Percentiles rank a stretch among this genome's conserved stretches.
Conservation (phyloP, 2,329 filamentous ascomycete genomes). For the Onygenales sp. region DNA sequence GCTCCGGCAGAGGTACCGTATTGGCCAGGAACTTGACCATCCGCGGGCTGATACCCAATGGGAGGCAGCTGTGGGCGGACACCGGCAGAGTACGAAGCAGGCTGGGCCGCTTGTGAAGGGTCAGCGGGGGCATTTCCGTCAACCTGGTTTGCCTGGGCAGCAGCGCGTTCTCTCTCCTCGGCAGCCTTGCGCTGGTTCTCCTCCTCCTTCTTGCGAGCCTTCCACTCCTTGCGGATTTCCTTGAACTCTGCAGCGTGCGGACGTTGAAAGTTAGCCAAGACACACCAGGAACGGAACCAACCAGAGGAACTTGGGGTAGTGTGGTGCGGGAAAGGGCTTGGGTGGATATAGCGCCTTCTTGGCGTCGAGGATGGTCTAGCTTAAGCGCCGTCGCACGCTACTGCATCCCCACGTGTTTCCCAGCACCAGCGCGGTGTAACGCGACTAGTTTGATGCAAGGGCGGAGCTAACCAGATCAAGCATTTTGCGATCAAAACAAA, state of each 20-base stretch:
- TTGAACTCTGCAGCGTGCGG: slow-evolving; percentile 68
- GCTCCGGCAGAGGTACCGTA: slow-evolving; percentile 51
- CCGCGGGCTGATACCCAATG: slow-evolving; percentile 59
- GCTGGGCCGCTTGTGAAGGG: slow-evolving; percentile 27
- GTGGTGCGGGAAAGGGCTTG: not conserved
- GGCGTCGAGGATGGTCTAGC: slow-evolving; percentile 31
- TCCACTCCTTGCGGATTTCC: slow-evolving; percentile 98
- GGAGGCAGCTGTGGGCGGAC: slow-evolving; percentile 61
- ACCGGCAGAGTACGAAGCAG: slow-evolving; percentile 37
- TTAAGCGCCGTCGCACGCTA: slow-evolving; percentile 41
- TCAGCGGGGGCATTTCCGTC: slow-evolving; percentile 43
- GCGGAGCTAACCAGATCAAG: slow-evolving; percentile 31
- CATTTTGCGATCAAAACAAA: slow-evolving; percentile 22
- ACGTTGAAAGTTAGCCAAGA: slow-evolving; percentile 3
- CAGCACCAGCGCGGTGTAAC: slow-evolving; percentile 41
- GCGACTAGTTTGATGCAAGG: slow-evolving; percentile 29
- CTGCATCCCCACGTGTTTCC: slow-evolving; percentile 31
- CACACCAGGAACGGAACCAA: slow-evolving; percentile 6
- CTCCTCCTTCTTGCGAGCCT: slow-evolving; percentile 98
- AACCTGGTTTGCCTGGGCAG: slow-evolving; percentile 43
- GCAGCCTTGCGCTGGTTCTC: slow-evolving; percentile 81
- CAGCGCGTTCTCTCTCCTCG: slow-evolving; percentile 68
- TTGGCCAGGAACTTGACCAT: slow-evolving; percentile 47
- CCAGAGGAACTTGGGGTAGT: slow-evolving; percentile 6
- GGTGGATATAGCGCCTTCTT: slow-evolving; percentile 7